Evolutionary conservation across 2,329 filamentous ascomycete species (phyloP), one percentile per base, ranked within the genome.

Genomic region (Ilyonectria mors-panacis): DNA sequence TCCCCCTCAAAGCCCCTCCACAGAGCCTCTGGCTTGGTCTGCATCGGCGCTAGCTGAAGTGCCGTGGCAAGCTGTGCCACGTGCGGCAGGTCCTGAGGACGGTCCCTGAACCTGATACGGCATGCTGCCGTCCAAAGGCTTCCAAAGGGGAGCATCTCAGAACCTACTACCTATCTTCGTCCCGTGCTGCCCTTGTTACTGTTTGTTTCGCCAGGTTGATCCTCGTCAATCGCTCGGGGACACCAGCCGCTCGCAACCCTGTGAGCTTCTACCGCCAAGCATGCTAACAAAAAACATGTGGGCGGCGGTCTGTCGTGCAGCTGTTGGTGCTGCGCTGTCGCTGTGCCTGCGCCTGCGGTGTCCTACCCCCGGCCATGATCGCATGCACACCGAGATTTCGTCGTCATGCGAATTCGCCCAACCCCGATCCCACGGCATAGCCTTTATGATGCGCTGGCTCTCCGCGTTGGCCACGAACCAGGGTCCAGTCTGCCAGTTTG

Each of bases 81-180:
- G 66, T 68, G 62, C 62, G 2, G 44, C 33, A 21, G 55, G 39
- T 30, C 30, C 35, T 28, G 37, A 53, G 30, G 23, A 44, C 51
- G 53, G 55, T 67, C 55, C 65, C 59, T 68, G 65, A 64, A 59
- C 59, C 59, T 67, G 65, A 63, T 51, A 67, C 65, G 9, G 50
- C 50, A 35, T 53, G 50, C 30, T 53, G 28, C 28, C 28, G 4
- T 53, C 15, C 50, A 37, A 30, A 35, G 48, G 50, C 50, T 35
- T 21, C 33, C 50, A 53, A 19, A 53, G 50, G 30, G 30, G 50
- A 35, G n/a, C n/a, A 35, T 35, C 48, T 35, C 48, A 53, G 8
- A 23, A 12, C 44, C 9, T 21, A 2, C 3, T 23, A 6, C 3
- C 17, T 10, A 12, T 6, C 3, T 45, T 5, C 42, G 4, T 12